Base-by-base conservation (phyloP, 805 yeast genomes). In the Saccharomycopsis synnaedendra region DNA sequence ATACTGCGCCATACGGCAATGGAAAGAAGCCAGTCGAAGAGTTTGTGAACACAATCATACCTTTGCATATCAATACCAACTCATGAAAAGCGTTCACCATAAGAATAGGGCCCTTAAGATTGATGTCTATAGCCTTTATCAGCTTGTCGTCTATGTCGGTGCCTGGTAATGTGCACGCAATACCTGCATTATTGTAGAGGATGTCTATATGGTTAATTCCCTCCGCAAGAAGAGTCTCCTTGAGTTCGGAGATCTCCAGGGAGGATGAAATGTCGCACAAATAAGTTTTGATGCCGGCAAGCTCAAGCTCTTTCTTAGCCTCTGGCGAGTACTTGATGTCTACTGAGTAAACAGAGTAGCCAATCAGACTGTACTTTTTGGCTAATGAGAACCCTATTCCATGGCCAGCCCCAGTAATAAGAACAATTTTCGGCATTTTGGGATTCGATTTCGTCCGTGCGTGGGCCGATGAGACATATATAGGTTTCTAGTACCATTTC, bases 161-260 rank as follows among this genome's bases (percentile, higher is more conserved):
- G 0, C 84, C 85, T 0, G 93, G 85, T 43, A 78, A 68, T 0
- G 84, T 74, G 56, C 88, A 82, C 27, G 86, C 72, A 56, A 76
- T 81, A n/a, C 88, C 88, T 1, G 94, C 94, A 60, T 84, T 84
- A 61, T 84, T 84, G 64, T 71, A 82, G 44, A 84, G 61, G 6
- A 80, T 55, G 56, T 83, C 86, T 47, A 82, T 59, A 44, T 69
- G 66, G 1, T 72, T 74, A 37, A 71, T 73, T 6, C 71, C 67
- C 39, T 71, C 68, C 1, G 57, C 54, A 0, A 55, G 49, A n/a
- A 82, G 65, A 29, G 63, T 64, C 19, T 69, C 57, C 48, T 70
- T 71, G 29, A 77, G 69, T 9, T 64, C 55, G 5, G 55, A 29
- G 39, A 81, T 74, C 32, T 76, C 73, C 33, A 71, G 74, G 1